Evolutionary conservation across 108 stramenopile species (phyloP).

Genomic region (Thalassiosira profunda): DNA sequence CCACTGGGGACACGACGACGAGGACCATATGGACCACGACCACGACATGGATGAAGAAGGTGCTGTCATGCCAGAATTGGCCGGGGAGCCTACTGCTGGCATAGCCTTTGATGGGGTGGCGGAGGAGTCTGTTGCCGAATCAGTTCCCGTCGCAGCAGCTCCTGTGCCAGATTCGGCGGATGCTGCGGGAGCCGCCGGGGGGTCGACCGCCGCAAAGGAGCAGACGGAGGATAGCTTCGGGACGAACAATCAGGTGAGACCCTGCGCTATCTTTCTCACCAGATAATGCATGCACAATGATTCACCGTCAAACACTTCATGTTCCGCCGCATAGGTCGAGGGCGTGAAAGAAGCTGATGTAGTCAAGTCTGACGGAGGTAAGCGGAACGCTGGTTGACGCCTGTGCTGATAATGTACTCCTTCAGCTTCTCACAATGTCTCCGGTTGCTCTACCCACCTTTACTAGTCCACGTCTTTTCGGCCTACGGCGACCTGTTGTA

Average conservation of each 20-base stretch:
- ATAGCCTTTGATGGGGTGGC: no score
- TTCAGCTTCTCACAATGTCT: no score
- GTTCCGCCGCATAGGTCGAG: constrained; percentile 16
- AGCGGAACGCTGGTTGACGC: background rate
- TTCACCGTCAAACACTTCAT: background rate
- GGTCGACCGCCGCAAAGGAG: background rate
- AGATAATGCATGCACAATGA: background rate
- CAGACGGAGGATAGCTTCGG: constrained; percentile 41
- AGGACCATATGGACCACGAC: no score
- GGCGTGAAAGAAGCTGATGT: constrained; percentile 57
- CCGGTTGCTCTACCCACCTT: no score
- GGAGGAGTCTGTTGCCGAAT: background rate
- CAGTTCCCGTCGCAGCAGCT: background rate
- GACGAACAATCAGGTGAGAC: constrained; percentile 49
- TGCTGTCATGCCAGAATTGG: background rate
- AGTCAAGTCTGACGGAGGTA: constrained; percentile 51
- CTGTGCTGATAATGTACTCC: background rate
- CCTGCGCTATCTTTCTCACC: no score
- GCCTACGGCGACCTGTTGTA: constrained; percentile 39
- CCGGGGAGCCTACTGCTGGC: background rate
- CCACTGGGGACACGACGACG: constrained; percentile 15
- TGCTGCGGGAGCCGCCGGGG: background rate
- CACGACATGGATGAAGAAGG: no score
- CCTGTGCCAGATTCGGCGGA: background rate
- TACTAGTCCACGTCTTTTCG: constrained; percentile 35